phyloP scores from a whole-genome alignment of 805 yeast species.

The Suhomyces sp. region DNA sequence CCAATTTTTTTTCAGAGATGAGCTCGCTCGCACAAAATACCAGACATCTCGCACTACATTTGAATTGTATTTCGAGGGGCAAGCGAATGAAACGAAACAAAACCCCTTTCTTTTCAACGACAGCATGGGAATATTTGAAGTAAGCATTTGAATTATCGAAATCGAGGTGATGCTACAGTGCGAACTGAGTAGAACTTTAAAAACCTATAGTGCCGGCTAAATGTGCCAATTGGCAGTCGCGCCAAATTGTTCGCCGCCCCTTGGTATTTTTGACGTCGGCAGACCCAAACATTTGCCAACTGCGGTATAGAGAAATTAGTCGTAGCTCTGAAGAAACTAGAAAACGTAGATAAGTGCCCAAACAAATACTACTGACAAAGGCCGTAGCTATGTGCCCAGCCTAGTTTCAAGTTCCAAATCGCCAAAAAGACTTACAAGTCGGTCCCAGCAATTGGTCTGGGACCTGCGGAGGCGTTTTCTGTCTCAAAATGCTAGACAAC shows the following conservation, averaged over 20 bases:
- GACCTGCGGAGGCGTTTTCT: not conserved
- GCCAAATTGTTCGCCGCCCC: not conserved
- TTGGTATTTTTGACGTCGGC: not conserved
- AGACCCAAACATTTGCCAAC: not conserved
- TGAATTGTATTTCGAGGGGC: not conserved
- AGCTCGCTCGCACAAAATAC: not conserved
- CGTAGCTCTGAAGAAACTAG: not conserved
- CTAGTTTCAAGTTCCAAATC: not conserved
- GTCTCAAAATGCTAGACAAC: not conserved
- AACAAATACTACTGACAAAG: not conserved
- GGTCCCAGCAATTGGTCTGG: conserved; percentile 1
- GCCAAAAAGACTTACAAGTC: not conserved
- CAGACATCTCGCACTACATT: not conserved
- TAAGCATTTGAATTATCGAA: not conserved
- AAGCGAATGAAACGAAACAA: not conserved
- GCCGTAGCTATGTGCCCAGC: not conserved
- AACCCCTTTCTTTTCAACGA: not conserved
- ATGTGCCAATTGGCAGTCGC: not conserved
- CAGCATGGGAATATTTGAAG: not conserved
- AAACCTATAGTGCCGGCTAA: not conserved
- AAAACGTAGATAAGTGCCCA: not conserved
- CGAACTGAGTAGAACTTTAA: not conserved
- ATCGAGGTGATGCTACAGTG: not conserved
- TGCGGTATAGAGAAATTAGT: not conserved
- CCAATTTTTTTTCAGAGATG: not conserved